A percentile compares a stretch with the other conserved stretches of the same genome.
Evolutionary conservation across 768 basidiomycete species (phyloP).

Genomic region (Podaxis rugospora): DNA sequence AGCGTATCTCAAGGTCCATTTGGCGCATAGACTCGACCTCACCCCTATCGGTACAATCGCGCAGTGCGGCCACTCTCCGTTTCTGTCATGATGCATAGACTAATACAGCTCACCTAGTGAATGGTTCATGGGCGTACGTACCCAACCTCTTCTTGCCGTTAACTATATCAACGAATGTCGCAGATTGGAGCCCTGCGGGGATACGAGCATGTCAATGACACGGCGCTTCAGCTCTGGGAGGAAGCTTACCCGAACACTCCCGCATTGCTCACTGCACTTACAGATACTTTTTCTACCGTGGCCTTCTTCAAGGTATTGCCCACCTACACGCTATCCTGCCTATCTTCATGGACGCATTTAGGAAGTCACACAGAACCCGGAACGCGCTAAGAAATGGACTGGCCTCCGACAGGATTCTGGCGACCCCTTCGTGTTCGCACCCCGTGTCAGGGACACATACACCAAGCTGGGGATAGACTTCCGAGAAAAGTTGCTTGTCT

Average conservation of each 20-base stretch:
- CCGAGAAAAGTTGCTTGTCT: constrained; percentile 67
- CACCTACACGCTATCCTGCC: neutral
- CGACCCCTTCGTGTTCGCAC: constrained; percentile 79
- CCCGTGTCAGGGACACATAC: constrained; percentile 69
- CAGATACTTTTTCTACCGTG: constrained; percentile 90
- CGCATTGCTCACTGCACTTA: constrained; percentile 64
- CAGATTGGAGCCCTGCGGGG: constrained; percentile 83
- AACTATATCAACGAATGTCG: neutral
- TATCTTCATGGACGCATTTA: constrained; percentile 18
- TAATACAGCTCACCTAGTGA: constrained; percentile 38
- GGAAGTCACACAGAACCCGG: constrained; percentile 56
- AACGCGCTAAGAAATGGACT: constrained; percentile 67
- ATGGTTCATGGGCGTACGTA: constrained; percentile 85
- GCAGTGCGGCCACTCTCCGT: constrained; percentile 50
- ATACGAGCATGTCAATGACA: constrained; percentile 70
- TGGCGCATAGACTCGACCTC: constrained; percentile 74
- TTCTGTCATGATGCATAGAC: neutral
- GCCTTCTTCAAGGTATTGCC: constrained; percentile 72
- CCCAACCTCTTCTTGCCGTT: neutral
- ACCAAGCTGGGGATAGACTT: constrained; percentile 64
- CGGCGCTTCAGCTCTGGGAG: constrained; percentile 86
- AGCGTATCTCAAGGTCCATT: constrained; percentile 53
- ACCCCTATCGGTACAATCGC: constrained; percentile 78
- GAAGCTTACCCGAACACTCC: constrained; percentile 54
- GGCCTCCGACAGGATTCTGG: constrained; percentile 94